Conservation (phyloP, 345 rosid genomes). For the Carallia brachiata region DNA sequence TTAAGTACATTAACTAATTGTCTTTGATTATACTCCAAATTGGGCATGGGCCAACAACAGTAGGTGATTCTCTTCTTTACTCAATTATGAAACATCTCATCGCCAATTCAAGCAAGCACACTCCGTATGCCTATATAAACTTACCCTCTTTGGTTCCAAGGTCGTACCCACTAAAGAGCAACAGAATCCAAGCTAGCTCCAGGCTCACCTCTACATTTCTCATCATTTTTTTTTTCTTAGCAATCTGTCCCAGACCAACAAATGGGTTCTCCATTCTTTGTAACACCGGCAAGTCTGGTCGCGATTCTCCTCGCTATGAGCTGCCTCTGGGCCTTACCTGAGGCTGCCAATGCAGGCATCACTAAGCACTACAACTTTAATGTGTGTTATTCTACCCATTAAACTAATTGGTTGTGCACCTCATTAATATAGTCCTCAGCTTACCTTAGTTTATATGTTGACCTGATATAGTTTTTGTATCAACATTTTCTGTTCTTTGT, state of each 20-base stretch:
- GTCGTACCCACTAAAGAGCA: not conserved
- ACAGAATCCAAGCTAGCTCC: not conserved
- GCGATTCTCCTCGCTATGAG: constrained; percentile 20
- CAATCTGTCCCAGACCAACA: not conserved
- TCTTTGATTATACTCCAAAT: constrained; percentile 45
- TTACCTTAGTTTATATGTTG: not conserved
- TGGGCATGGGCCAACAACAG: constrained; percentile 27
- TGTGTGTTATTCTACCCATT: constrained; percentile 24
- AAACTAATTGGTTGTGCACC: not conserved
- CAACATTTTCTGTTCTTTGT: not conserved
- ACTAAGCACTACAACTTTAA: constrained; percentile 76
- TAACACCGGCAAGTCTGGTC: constrained; percentile 13
- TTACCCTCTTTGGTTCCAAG: not conserved
- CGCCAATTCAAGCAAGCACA: constrained; percentile 26
- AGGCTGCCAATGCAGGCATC: constrained; percentile 39
- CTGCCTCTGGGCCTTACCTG: constrained; percentile 31
- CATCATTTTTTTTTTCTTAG: not conserved
- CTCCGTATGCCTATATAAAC: constrained; percentile 22
- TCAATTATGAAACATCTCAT: not conserved
- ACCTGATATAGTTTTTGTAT: not conserved
- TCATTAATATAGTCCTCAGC: not conserved
- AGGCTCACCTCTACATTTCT: not conserved
- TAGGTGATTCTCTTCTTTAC: constrained; percentile 25
- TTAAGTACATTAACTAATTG: constrained; percentile 16
- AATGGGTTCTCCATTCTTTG: constrained; percentile 22